Evolutionary conservation across 2,329 filamentous ascomycete genomes (phyloP), one percentile per base, ranked within the genome.

Genomic region (Epichloe elymi): DNA sequence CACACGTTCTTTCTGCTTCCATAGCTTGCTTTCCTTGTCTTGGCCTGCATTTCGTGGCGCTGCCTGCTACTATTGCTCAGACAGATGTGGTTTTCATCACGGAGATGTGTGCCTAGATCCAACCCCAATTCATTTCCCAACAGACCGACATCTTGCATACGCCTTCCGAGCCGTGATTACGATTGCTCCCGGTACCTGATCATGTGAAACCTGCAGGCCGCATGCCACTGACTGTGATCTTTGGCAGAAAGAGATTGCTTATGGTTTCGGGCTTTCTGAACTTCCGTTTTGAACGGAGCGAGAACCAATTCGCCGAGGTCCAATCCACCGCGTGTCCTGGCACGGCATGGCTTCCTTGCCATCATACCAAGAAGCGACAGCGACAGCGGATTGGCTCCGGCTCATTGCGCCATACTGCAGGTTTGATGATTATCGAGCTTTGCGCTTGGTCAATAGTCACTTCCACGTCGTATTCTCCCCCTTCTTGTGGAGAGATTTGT

Each of bases 381-480:
- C 66, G 7, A 63, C 60, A 10, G 59, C 60, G 20, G 71, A 79
- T 65, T 79, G 76, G 74, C 65, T 79, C 15, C 61, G 61, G 33
- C 55, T 79, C 4, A 71, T 71, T 12, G 73, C 69, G 6, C 69
- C 73, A 1, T 73, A 71, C 55, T 55, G 78, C 45, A 57, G 61
- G 2, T 56, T 67, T 41, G 51, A 57, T 5, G 69, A 75, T 57
- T 74, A 74, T 56, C 58, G 65, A 23, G 61, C 62, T 7, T 69
- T 79, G 42, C 78, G 74, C 57, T 69, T 70, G 38, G 76, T 80
- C 10, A 71, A 66, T 46, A 63, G 57, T 40, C 69, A 65, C 10
- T 78, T 76, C 56, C 70, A 74, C 64, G 51, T 56, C 41, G 61
- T 70, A 19, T 80, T 81, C 58, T 72, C 72, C 74, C 75, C 75